Conservation (phyloP, 371 early-diverging fungal species). For the Mortierella sp. region DNA sequence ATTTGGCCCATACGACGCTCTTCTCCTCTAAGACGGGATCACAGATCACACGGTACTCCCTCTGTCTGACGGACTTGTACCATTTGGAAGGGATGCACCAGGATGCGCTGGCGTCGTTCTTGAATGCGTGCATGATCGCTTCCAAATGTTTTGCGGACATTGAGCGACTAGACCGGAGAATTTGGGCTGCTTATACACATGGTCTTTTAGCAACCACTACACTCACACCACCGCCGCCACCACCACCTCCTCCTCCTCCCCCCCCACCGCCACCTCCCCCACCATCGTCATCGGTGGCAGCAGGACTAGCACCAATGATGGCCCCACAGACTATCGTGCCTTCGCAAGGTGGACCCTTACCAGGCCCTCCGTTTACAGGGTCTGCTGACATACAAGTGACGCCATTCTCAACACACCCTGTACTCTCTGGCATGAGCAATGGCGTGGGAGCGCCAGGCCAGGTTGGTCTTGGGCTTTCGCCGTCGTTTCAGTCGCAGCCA, state of each 20-base stretch:
- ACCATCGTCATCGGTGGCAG: too few species aligned
- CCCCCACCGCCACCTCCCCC: too few species aligned
- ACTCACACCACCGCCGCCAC: constrained; percentile 7
- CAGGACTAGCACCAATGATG: too few species aligned
- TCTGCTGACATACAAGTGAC: constrained; percentile 1
- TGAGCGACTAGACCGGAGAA: constrained; percentile 23
- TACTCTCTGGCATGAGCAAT: constrained; percentile 19
- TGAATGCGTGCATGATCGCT: constrained; percentile 42
- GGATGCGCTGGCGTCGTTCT: constrained; percentile 40
- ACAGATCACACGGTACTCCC: constrained; percentile 29
- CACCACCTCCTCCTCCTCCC: background rate
- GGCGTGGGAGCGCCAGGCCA: background rate
- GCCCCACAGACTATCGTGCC: constrained; percentile 4
- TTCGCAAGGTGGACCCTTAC: constrained; percentile 3
- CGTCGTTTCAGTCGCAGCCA: constrained; percentile 1
- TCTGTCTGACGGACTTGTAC: constrained; percentile 48
- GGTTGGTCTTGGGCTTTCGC: constrained; percentile 8
- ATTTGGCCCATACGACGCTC: background rate
- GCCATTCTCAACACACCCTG: constrained; percentile 12
- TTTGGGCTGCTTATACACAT: constrained; percentile 34
- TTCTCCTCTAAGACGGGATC: constrained; percentile 24
- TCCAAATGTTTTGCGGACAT: constrained; percentile 39
- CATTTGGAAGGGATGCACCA: constrained; percentile 39
- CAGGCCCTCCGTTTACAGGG: background rate
- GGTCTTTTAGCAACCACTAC: constrained; percentile 2